Percentiles rank a stretch among this genome's conserved stretches.
Evolutionary conservation across 2,329 filamentous ascomycete genomes (phyloP).

Genomic region (Botrytis pseudocinerea): DNA sequence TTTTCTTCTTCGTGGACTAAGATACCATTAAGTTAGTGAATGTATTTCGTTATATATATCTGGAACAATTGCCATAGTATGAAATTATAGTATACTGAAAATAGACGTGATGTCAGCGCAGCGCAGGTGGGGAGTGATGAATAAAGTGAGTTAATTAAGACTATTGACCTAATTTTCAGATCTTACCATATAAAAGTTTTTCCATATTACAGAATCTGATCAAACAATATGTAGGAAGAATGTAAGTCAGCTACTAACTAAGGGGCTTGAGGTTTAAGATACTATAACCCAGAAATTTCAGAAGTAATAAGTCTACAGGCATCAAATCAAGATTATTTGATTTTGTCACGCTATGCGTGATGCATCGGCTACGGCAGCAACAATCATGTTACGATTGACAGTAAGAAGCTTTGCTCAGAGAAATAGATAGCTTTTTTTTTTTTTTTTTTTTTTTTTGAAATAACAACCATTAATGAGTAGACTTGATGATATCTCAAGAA

Average conservation of each 20-base stretch:
- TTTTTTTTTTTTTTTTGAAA: no score
- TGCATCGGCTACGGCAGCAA: background rate
- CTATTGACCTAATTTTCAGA: background rate
- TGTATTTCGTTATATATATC: accelerated
- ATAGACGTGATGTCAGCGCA: background rate
- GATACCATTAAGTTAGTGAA: background rate
- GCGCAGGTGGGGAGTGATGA: background rate
- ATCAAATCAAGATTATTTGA: accelerated
- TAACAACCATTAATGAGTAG: background rate
- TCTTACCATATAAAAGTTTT: background rate
- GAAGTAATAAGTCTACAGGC: accelerated
- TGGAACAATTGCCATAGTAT: accelerated
- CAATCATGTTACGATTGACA: background rate
- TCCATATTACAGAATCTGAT: background rate
- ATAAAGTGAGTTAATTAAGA: background rate
- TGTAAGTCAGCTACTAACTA: accelerated
- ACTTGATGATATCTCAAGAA: background rate
- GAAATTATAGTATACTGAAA: accelerated
- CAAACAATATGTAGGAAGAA: background rate
- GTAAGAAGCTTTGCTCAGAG: accelerated
- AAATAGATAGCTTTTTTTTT: no score
- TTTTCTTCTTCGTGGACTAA: background rate
- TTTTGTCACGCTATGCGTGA: background rate
- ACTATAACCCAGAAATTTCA: background rate
- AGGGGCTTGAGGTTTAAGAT: no score